These are phyloP conservation scores for Leccinum subspadiceum DNA, from an alignment of 1,284 basidiomycete genomes.

Conservation along the genomic window DNA sequence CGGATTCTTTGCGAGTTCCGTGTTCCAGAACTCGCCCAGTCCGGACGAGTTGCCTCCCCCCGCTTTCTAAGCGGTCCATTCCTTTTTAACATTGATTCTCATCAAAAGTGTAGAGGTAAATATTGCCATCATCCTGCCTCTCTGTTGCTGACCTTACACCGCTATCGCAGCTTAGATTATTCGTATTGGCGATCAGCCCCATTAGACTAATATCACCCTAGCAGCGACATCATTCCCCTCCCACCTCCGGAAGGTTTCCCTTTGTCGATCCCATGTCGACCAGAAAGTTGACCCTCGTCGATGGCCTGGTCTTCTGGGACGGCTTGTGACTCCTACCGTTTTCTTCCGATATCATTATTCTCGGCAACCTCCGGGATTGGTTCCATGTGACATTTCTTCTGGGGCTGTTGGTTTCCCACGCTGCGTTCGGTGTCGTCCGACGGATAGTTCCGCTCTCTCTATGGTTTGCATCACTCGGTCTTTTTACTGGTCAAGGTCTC, in stretches of 20 bases:
- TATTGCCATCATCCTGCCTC: neutral
- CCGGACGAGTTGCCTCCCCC: constrained; percentile 73
- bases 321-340: constrained; percentile 28
- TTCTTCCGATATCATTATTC: constrained; percentile 45
- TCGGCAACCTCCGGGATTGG: constrained; percentile 39
- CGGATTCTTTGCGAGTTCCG: constrained; percentile 69
- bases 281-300: constrained; percentile 11
- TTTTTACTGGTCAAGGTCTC: constrained; percentile 33
- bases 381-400: constrained; percentile 26
- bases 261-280: constrained; percentile 3
- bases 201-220: constrained; percentile 36
- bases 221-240: constrained; percentile 26
- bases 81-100: constrained; percentile 25
- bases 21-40: constrained; percentile 78
- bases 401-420: constrained; percentile 33
- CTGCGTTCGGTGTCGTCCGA: constrained; percentile 32
- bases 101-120: constrained; percentile 43
- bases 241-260: constrained; percentile 15
- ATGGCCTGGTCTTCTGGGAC: constrained; percentile 19
- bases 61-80: constrained; percentile 44
- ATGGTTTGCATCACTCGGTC: constrained; percentile 28
- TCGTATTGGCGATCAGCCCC: constrained; percentile 29
- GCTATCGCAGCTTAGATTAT: constrained; percentile 25
- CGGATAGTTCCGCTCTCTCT: constrained; percentile 37
- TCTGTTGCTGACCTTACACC: constrained; percentile 1